A percentile compares a stretch with the other conserved stretches of the same genome.
Conservation (phyloP, 1,139 yeast genomes). For the Yamadazyma mexicana region DNA sequence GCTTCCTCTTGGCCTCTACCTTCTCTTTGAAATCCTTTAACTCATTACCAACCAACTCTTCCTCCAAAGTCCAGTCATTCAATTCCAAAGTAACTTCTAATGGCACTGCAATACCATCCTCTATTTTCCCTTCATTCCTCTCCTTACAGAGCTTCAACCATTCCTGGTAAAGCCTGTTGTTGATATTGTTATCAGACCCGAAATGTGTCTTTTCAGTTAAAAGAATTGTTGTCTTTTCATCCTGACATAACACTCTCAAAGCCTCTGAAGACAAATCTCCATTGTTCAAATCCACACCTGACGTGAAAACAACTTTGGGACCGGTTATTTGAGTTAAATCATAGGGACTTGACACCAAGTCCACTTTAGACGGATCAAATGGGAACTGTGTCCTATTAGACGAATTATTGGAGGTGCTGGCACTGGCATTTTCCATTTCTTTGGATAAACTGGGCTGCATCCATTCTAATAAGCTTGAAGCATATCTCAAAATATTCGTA, state of each 20-base stretch:
- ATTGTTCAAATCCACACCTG: slow-evolving; percentile 65
- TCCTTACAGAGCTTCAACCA: slow-evolving; percentile 54
- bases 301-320: slow-evolving; percentile 80
- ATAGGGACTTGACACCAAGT: slow-evolving; percentile 53
- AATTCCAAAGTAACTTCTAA: slow-evolving; percentile 39
- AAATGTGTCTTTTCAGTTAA: slow-evolving; percentile 62
- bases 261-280: slow-evolving; percentile 65
- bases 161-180: slow-evolving; percentile 44
- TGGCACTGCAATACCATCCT: slow-evolving; percentile 61
- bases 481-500: slow-evolving; percentile 74
- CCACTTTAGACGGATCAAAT: slow-evolving; percentile 65
- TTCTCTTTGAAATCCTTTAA: slow-evolving; percentile 46
- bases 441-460: slow-evolving; percentile 79
- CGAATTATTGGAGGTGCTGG: slow-evolving; percentile 19
- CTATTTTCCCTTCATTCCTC: slow-evolving; percentile 39
- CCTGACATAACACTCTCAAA: slow-evolving; percentile 58
- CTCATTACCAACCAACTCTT: slow-evolving; percentile 50
- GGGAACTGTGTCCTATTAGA: slow-evolving; percentile 64
- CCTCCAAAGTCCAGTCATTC: slow-evolving; percentile 44
- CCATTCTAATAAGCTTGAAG: slow-evolving; percentile 93
- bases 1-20: slow-evolving; percentile 44
- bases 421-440: slow-evolving; percentile 65
- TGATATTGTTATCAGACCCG: slow-evolving; percentile 28
- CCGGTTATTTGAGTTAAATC: slow-evolving; percentile 61
- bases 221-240: slow-evolving; percentile 67